Percentiles rank a stretch among this genome's conserved stretches.
phyloP scores from a whole-genome alignment of 371 early-diverging fungal species.

The Entomophthora muscae region DNA sequence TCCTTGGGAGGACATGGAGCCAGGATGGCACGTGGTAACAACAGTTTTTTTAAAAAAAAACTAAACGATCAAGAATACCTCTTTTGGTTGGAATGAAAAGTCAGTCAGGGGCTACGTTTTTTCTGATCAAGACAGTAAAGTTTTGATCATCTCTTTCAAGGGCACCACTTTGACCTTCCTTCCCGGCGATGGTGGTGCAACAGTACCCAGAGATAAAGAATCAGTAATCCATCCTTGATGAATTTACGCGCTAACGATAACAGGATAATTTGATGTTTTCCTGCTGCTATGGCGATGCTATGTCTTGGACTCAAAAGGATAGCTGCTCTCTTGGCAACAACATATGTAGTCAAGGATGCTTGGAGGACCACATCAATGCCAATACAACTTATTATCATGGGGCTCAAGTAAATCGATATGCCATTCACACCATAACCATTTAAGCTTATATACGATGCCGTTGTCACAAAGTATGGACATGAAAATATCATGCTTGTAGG shows the following conservation, averaged over 20 bases:
- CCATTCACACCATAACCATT: background rate
- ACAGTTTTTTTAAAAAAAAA: background rate
- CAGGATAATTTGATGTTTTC: slow-evolving; percentile 84
- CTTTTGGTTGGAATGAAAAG: slow-evolving; percentile 74
- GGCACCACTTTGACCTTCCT: slow-evolving; percentile 61
- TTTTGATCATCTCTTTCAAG: slow-evolving; percentile 62
- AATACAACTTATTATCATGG: slow-evolving; percentile 10
- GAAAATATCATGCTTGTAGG: slow-evolving; percentile 69
- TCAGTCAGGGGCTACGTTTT: slow-evolving; percentile 76
- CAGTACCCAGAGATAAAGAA: background rate
- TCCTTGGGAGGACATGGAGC: slow-evolving; percentile 8
- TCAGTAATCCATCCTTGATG: background rate
- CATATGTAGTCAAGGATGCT: slow-evolving; percentile 12
- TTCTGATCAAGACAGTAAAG: slow-evolving; percentile 32
- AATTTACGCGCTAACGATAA: background rate
- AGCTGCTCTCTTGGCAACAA: slow-evolving; percentile 56
- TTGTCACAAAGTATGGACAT: slow-evolving; percentile 27
- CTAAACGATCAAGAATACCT: slow-evolving; percentile 25
- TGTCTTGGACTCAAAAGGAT: slow-evolving; percentile 50
- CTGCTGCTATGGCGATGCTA: slow-evolving; percentile 76
- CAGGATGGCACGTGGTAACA: slow-evolving; percentile 6
- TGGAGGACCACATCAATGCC: slow-evolving; percentile 11
- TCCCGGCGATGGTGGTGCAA: slow-evolving; percentile 33
- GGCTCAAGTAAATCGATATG: background rate
- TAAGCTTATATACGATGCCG: slow-evolving; percentile 10